Evolutionary conservation across 352 stramenopile genomes (phyloP).

Genomic region (Aphanomyces cochlioides): DNA sequence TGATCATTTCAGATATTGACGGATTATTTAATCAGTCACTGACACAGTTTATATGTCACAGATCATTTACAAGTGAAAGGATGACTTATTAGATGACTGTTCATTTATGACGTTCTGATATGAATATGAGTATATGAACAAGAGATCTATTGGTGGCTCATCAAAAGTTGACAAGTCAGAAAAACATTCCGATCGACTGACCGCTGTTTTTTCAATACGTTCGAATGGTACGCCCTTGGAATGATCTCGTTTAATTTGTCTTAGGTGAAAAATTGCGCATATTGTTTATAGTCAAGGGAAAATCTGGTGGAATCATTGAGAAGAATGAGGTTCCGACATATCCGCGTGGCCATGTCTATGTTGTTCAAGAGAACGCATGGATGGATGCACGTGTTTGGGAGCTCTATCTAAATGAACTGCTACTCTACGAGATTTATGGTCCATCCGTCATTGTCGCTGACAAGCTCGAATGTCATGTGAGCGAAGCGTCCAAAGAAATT

Average conservation of each 20-base stretch:
- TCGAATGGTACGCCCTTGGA: slow-evolving; percentile 29
- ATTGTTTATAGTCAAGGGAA: slow-evolving; percentile 31
- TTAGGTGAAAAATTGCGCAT: slow-evolving; percentile 33
- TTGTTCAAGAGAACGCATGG: slow-evolving; percentile 33
- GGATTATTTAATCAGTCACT: too few relatives aligned
- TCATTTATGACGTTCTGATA: too few relatives aligned
- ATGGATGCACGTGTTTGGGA: slow-evolving; percentile 31
- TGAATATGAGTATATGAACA: too few relatives aligned
- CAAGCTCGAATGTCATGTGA: slow-evolving; percentile 33
- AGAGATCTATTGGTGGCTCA: neutral
- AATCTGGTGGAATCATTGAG: slow-evolving; percentile 31
- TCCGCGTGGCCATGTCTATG: slow-evolving; percentile 29
- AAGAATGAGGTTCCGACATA: slow-evolving; percentile 27
- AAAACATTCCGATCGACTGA: slow-evolving; percentile 32
- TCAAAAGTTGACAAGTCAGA: slow-evolving; percentile 25
- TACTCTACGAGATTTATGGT: slow-evolving; percentile 5
- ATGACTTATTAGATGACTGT: too few relatives aligned
- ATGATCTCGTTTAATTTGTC: slow-evolving; percentile 9
- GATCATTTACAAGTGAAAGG: too few relatives aligned
- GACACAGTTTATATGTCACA: too few relatives aligned
- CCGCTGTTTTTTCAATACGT: slow-evolving; percentile 29
- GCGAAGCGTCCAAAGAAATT: neutral
- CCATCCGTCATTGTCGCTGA: slow-evolving; percentile 33
- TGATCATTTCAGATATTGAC: too few relatives aligned
- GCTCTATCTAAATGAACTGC: slow-evolving; percentile 27